Evolutionary conservation across 2,329 filamentous ascomycete species (phyloP), one percentile per base, ranked within the genome.

Genomic region (Phialemonium atrogriseum): DNA sequence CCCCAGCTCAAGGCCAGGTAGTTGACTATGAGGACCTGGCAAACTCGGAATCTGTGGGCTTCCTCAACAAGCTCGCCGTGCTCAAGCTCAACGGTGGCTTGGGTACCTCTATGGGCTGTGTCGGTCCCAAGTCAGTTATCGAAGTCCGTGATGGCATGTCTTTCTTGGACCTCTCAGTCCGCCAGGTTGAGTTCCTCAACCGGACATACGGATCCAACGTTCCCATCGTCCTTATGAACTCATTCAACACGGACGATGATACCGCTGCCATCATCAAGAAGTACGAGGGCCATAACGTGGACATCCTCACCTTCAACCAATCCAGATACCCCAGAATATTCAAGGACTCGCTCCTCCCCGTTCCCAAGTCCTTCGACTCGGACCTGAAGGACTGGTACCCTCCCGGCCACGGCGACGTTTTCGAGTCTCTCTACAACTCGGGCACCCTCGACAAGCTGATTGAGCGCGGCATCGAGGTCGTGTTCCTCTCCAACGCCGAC

Each of bases 131-230:
- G 74, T 98, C 91, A 27, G 91, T 98, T 56, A 98, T 98, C 50
- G 91, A 98, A 64, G 91, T 98, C 58, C 87, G 91, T 64, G 91
- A 98, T 52, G 91, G 91, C 77, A 98, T 96, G 91, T 98, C 91
- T 50, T 98, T 98, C 80, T 76, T 98, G 47, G 91, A 98, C 66
- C 75, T 98, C 51, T 96, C 91, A 13, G 91, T 98, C 51, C 85
- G 91, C 54, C 91, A 98, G 73, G 94, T 98, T 56, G 91, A 98
- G 70, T 93, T 87, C 73, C 81, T 98, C 49, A 98, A 98, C 81
- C 84, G 88, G 62, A 96, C 87, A 44, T 96, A 95, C 70, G 77
- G 83, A 50, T 86, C 93, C 61, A 96, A 95, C 58, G 91, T 98
- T 20, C 91, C 91, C 29, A 95, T 98, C 64, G 80, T 98, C 47